Conservation (phyloP, 495 filamentous ascomycete species). For the Bryoglossum gracile region DNA sequence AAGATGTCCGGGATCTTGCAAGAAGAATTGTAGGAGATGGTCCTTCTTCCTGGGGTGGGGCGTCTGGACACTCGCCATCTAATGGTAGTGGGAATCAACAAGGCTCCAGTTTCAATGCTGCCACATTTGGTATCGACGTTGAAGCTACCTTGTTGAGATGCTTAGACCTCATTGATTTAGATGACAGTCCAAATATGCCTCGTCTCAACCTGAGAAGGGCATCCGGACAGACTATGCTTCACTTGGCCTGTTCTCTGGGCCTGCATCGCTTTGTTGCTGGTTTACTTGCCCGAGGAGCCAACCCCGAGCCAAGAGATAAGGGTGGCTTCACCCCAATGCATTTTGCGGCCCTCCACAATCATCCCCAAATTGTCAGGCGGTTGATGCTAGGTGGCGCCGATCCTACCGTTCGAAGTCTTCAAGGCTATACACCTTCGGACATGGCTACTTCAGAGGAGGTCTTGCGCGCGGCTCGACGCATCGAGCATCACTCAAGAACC, state of each 20-base stretch:
- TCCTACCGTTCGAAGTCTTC: constrained; percentile 59
- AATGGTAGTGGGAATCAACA: constrained; percentile 18
- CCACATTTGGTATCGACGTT: constrained; percentile 39
- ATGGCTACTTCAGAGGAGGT: constrained; percentile 58
- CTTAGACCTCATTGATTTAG: constrained; percentile 70
- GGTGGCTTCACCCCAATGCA: constrained; percentile 82
- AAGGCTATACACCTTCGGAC: constrained; percentile 66
- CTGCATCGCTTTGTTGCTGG: constrained; percentile 72
- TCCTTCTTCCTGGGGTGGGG: constrained; percentile 22
- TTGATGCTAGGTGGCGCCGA: constrained; percentile 69
- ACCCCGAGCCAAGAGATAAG: constrained; percentile 65
- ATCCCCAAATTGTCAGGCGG: constrained; percentile 66
- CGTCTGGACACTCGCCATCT: constrained; percentile 14
- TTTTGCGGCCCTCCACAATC: constrained; percentile 70
- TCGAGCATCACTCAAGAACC: constrained; percentile 52
- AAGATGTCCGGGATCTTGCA: constrained; percentile 45
- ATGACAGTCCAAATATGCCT: constrained; percentile 60
- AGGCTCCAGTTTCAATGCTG: constrained; percentile 30
- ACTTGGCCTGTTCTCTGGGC: constrained; percentile 70
- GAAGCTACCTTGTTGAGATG: constrained; percentile 66
- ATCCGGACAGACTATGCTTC: constrained; percentile 75
- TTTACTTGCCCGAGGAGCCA: constrained; percentile 72
- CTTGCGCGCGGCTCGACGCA: constrained; percentile 40
- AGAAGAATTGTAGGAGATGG: constrained; percentile 43
- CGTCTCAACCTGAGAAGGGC: constrained; percentile 54